These are phyloP conservation scores for Dendrothele bispora DNA, from an alignment of 768 basidiomycete species.

Conservation along the genomic window DNA sequence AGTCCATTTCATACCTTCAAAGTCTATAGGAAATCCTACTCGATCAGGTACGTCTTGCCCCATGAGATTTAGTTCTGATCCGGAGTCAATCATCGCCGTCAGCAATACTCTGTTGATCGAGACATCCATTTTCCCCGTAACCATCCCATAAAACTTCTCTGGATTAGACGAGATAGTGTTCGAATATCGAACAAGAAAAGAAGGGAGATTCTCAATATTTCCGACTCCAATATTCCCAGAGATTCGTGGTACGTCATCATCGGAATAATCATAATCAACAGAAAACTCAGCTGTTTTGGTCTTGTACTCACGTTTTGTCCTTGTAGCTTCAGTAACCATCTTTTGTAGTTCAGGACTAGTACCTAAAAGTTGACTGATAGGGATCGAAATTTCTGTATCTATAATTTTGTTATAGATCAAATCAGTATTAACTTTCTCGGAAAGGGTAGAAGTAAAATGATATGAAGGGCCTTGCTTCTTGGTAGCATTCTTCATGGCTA, in stretches of 20 bases:
- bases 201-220: neutral
- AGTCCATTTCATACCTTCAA: conserved; percentile 22
- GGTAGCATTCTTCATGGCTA: neutral
- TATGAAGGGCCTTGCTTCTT: neutral
- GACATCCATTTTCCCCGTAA: neutral
- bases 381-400: neutral
- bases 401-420: neutral
- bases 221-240: neutral
- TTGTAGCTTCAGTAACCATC: neutral
- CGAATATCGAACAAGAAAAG: neutral
- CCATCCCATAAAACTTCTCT: conserved; percentile 3
- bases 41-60: neutral
- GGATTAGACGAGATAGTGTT: neutral
- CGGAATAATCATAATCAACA: neutral
- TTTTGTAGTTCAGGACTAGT: neutral
- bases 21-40: conserved; percentile 52
- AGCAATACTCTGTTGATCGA: neutral
- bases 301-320: neutral
- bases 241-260: neutral
- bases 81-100: conserved; percentile 4
- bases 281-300: neutral
- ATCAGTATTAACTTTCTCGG: neutral
- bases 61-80: conserved; percentile 4
- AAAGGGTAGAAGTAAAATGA: conserved; percentile 4
- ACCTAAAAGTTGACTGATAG: neutral